phyloP scores from a whole-genome alignment of 1,139 yeast species.

The Blastobotrys proliferans region DNA sequence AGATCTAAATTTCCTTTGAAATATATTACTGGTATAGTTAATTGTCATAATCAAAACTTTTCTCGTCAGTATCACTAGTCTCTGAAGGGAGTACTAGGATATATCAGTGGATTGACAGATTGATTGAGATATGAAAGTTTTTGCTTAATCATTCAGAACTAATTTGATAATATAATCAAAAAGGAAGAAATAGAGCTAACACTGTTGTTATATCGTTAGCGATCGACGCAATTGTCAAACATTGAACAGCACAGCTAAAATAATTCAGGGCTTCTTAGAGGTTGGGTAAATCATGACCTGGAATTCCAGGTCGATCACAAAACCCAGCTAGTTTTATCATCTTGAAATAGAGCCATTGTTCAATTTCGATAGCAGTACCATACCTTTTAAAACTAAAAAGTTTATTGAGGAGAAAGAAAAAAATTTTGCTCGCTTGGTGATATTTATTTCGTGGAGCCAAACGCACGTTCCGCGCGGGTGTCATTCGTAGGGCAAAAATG shows the following conservation, averaged over 20 bases:
- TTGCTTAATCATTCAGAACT: conserved; percentile 24
- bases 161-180: too few species aligned
- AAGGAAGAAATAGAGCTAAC: neutral
- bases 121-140: conserved; percentile 18
- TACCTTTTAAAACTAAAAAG: conserved; percentile 1
- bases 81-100: neutral
- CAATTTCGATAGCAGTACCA: neutral
- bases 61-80: conserved; percentile 2
- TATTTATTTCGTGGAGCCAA: too few species aligned
- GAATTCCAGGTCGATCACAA: conserved; percentile 13
- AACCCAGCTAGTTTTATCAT: conserved; percentile 19
- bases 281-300: conserved; percentile 22
- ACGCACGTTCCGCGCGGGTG: too few species aligned
- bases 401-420: neutral
- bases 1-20: conserved; percentile 14
- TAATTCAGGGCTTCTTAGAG: conserved; percentile 33
- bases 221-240: neutral
- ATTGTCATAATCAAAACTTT: neutral
- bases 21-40: neutral
- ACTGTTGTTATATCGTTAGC: conserved; percentile 8
- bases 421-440: neutral
- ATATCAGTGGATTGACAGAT: conserved; percentile 35
- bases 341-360: neutral
- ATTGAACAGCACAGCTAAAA: neutral
- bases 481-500: too few species aligned